Evolutionary conservation across 2,329 filamentous ascomycete species (phyloP), one percentile per base, ranked within the genome.

Genomic region (Penicillium frequentans): DNA sequence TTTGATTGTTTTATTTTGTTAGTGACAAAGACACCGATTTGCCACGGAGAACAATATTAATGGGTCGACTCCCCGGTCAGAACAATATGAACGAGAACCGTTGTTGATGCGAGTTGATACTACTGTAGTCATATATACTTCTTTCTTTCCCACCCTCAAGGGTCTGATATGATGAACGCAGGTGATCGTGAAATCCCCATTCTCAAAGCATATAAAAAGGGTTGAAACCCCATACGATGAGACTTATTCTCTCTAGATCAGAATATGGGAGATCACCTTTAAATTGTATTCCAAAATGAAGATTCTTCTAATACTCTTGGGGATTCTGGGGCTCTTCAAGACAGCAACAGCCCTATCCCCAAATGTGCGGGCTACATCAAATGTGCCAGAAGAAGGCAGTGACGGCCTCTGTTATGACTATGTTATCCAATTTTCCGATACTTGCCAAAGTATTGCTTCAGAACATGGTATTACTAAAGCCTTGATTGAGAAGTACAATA

Each of bases 401-500:
- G 64, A 75, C 66, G 76, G 77, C 1, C 62, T 65, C 3, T 82
- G 80, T 60, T 58, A 65, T 3, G 65, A 68, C 1, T 73, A 80
- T 57, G 63, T 58, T 5, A 62, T 79, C 16, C 37, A 71, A 19
- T 29, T 7, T 2, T 59, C 58, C 1, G 79, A 81, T 42, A 65
- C 33, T 27, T 82, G 77, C 63, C 46, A 56, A 14, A 52, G 16
- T 3, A 66, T 81, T 49, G 75, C 73, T 1, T 59, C 62, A 2
- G 50, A 54, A 0, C 56, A 79, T 58, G 61, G 65, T 5, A 60
- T 82, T 6, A 79, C 71, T 0, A 55, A 68, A 0, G 60, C 69
- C 0, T 65, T 79, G 3, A 70, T 84, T 14, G 69, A 75, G 23
- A 55, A 56, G 1, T 75, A 71, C 47, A 81, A 81, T 60, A 72